Base-by-base conservation (phyloP, 305 asterid species). In the Stenogyne calaminthoides region DNA sequence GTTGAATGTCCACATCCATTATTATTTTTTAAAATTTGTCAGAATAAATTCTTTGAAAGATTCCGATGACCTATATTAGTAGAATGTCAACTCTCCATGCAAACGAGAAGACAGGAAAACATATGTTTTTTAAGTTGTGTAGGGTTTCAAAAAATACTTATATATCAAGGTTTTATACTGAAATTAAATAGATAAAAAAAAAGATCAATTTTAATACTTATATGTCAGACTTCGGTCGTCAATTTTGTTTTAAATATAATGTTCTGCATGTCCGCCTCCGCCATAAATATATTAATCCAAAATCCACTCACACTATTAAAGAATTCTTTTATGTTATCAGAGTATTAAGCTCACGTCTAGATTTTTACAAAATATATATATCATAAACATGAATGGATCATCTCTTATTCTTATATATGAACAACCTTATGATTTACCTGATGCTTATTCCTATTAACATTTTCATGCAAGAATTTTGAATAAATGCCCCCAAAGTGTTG, bases 41-140 rank as follows among this genome's bases (percentile, higher is more conserved):
- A 64, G 51, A 64, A 80, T 34, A 27, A 76, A 67, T 76, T 84
- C 70, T 49, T 44, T n/a, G 76, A 73, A 84, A 70, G 83, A 85
- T 78, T 80, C 82, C 72, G 62, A 74, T 68, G 80, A 75, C 83
- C 78, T 59, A 76, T 76, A 71, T 70, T 51, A 22, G 58, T 52
- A 71, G 77, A 83, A 83, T 70, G 88, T 84, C 88, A 86, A 84
- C 90, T 84, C 80, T 81, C 69, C 71, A 77, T 75, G 78, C 85
- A 80, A n/a, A 76, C 71, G 58, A n/a, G n/a, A 78, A 76, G 87
- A 86, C 90, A 81, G 82, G 80, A 74, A 71, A 60, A 59, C 44
- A 66, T 49, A 29, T 61, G 36, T 47, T 67, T 64, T 66, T 29
- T 34, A 22, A 15, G 2, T n/a, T 63, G 27, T 69, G 70, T 82